Conservation (phyloP, 2,329 filamentous ascomycete genomes). For the Colletotrichum sp. region DNA sequence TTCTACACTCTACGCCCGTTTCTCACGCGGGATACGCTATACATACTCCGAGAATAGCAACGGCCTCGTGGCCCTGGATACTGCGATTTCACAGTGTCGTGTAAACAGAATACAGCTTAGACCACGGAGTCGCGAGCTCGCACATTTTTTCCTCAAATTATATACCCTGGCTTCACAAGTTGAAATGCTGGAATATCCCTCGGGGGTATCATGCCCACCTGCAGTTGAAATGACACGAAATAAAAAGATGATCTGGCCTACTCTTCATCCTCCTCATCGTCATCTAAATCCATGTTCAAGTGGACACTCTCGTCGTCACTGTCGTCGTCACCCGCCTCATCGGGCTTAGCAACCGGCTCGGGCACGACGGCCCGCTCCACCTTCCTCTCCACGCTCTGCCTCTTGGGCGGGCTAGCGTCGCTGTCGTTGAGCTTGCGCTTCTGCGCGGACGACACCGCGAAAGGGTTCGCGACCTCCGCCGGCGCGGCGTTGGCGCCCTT, state of each 20-base stretch:
- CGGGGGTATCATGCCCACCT: slow-evolving; percentile 14
- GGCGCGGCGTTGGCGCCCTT: slow-evolving; percentile 18
- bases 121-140: background rate
- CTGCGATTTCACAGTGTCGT: slow-evolving; percentile 9
- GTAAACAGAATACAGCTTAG: slow-evolving; percentile 10
- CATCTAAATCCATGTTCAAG: slow-evolving; percentile 64
- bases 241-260: background rate
- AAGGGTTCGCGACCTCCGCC: slow-evolving; percentile 18
- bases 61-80: slow-evolving; percentile 13
- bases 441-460: slow-evolving; percentile 27
- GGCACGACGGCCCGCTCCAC: background rate
- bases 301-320: slow-evolving; percentile 61
- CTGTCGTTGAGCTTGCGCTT: slow-evolving; percentile 47
- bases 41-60: background rate
- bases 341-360: slow-evolving; percentile 15
- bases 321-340: slow-evolving; percentile 43
- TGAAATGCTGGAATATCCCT: background rate
- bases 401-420: slow-evolving; percentile 28
- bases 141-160: background rate
- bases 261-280: slow-evolving; percentile 42
- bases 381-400: slow-evolving; percentile 19
- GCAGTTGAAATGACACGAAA: background rate
- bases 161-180: background rate
- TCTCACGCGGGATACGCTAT: background rate
- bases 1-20: background rate